Conservation (phyloP, 805 yeast genomes). For the Starmerella apis region DNA sequence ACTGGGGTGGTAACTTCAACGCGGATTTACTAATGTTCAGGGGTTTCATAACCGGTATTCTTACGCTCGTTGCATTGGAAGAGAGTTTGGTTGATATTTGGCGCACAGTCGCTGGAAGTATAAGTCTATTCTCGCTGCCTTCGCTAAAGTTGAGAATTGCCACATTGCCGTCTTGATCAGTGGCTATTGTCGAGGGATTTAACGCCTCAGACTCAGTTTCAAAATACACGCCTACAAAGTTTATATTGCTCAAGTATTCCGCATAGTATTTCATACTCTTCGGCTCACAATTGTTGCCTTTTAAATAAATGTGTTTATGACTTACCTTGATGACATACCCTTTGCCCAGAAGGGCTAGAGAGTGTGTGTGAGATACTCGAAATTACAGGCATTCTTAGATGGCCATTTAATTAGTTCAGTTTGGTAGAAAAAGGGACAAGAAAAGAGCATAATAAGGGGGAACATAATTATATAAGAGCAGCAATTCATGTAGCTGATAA, state of each 20-base stretch:
- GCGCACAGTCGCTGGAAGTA: neutral
- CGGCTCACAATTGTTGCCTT: neutral
- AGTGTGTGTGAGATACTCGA: too few relatives aligned
- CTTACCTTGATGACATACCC: neutral
- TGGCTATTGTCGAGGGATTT: neutral
- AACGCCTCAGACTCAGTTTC: neutral
- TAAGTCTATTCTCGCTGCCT: neutral
- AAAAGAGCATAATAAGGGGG: too few relatives aligned
- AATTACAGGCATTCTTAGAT: too few relatives aligned
- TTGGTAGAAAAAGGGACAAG: too few relatives aligned
- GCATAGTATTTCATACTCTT: slow-evolving; percentile 8
- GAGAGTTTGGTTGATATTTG: neutral
- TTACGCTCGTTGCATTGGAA: neutral
- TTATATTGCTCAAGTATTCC: slow-evolving; percentile 5
- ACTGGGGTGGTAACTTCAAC: neutral
- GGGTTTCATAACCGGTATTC: neutral
- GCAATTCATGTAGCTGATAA: too few relatives aligned
- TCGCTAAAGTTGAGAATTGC: neutral
- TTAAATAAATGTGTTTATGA: neutral
- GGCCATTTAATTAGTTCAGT: too few relatives aligned
- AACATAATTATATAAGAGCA: too few relatives aligned
- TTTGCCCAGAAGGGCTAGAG: too few relatives aligned
- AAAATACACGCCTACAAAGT: slow-evolving; percentile 3
- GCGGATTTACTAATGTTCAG: neutral
- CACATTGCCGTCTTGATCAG: neutral